Conservation (phyloP, 2,329 filamentous ascomycete genomes). For the Chrysoporthe deuterocubensis region DNA sequence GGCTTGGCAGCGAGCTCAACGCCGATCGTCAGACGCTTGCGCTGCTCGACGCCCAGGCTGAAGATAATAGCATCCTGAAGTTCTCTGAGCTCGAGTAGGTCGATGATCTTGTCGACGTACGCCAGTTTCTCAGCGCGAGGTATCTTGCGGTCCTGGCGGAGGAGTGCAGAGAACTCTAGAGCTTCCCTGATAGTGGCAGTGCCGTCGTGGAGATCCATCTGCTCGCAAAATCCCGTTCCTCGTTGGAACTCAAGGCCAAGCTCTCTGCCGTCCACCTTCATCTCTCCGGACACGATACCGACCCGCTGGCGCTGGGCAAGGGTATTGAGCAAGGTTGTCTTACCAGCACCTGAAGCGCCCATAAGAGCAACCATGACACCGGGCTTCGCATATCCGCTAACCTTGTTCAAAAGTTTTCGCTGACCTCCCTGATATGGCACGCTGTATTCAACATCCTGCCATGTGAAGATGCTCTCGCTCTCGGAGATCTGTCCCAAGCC, state of each 20-base stretch:
- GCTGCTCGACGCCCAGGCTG: constrained; percentile 60
- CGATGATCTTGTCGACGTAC: constrained; percentile 73
- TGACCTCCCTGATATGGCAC: constrained; percentile 26
- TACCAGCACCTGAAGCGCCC: constrained; percentile 81
- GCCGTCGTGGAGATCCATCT: constrained; percentile 70
- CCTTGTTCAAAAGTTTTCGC: constrained; percentile 52
- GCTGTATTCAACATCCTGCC: constrained; percentile 30
- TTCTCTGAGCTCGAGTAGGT: constrained; percentile 68
- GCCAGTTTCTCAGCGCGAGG: constrained; percentile 65
- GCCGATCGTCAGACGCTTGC: constrained; percentile 69
- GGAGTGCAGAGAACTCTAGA: constrained; percentile 66
- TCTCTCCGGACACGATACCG: constrained; percentile 66
- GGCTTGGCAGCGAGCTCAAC: constrained; percentile 77
- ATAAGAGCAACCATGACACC: constrained; percentile 81
- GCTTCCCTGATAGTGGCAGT: constrained; percentile 72
- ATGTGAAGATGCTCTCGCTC: constrained; percentile 31
- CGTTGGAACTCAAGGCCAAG: constrained; percentile 70
- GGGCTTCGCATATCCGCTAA: constrained; percentile 79
- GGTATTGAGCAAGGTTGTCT: constrained; percentile 81
- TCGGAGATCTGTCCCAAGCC: constrained; percentile 29
- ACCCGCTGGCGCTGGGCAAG: constrained; percentile 67
- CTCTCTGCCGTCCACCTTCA: constrained; percentile 62
- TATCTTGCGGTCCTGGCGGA: constrained; percentile 64
- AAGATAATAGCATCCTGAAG: constrained; percentile 72
- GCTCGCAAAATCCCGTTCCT: constrained; percentile 72